These are phyloP conservation scores for Pittosporum tobira DNA, from an alignment of 129 eudicot species.

Conservation along the genomic window DNA sequence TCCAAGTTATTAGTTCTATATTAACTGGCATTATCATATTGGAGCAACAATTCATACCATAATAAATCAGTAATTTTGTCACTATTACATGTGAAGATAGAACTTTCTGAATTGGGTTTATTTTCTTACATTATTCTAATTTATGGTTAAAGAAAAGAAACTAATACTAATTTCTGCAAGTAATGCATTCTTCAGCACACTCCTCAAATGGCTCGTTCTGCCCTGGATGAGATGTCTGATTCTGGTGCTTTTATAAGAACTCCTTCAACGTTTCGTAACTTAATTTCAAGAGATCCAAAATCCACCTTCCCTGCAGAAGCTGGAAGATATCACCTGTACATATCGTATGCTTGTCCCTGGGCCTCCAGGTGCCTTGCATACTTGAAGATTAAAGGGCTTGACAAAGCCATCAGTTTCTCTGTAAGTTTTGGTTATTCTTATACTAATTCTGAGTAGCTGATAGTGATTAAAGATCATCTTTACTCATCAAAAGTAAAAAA, in stretches of 20 bases:
- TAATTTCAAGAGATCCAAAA: conserved; percentile 60
- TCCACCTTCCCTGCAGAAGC: conserved; percentile 69
- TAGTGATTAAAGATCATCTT: neutral
- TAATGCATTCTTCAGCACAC: conserved; percentile 21
- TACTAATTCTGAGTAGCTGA: neutral
- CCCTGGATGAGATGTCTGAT: conserved; percentile 74
- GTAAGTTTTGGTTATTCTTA: conserved; percentile 25
- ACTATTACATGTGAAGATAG: neutral
- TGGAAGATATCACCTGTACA: conserved; percentile 84
- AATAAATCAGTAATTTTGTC: neutral
- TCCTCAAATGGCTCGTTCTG: conserved; percentile 66
- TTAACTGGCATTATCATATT: neutral
- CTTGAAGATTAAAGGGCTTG: conserved; percentile 13
- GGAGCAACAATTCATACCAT: neutral
- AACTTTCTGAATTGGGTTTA: neutral
- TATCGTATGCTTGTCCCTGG: conserved; percentile 97
- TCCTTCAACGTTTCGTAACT: conserved; percentile 70
- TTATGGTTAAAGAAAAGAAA: neutral
- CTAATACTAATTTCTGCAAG: neutral
- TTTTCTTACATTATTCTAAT: neutral
- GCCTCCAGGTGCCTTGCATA: conserved; percentile 86
- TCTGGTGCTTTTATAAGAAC: conserved; percentile 78
- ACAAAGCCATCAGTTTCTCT: conserved; percentile 23
- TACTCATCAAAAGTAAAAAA: too few species aligned
- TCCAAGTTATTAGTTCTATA: neutral